These are phyloP conservation scores for Golubevia sp. DNA, from an alignment of 1,284 basidiomycete species.

Conservation along the genomic window DNA sequence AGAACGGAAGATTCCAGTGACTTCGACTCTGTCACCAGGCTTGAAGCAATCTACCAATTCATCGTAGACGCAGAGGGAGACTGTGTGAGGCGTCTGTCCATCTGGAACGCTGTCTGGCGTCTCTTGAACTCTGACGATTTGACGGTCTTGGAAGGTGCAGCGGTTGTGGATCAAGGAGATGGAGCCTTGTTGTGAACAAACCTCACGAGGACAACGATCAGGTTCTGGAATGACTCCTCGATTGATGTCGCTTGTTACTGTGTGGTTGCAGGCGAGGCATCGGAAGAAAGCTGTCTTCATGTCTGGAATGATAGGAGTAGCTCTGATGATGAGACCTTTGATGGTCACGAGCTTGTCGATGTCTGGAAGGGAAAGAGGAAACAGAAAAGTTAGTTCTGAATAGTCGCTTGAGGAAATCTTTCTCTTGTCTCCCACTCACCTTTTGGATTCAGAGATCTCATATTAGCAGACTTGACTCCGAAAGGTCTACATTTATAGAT, in stretches of 20 bases:
- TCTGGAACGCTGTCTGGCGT: conserved; percentile 59
- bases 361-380: conserved; percentile 17
- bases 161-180: conserved; percentile 59
- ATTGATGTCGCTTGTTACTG: conserved; percentile 52
- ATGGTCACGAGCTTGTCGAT: conserved; percentile 59
- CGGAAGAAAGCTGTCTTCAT: conserved; percentile 61
- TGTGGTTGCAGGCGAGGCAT: conserved; percentile 57
- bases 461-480: conserved; percentile 50
- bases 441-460: conserved; percentile 56
- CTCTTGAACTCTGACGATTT: conserved; percentile 57
- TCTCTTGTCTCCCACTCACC: background rate
- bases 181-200: conserved; percentile 53
- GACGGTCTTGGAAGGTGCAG: conserved; percentile 56
- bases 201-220: conserved; percentile 50
- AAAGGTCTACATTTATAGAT: conserved; percentile 56
- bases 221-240: conserved; percentile 58
- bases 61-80: conserved; percentile 58
- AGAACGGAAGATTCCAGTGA: conserved; percentile 59
- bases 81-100: conserved; percentile 58
- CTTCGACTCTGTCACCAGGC: conserved; percentile 59
- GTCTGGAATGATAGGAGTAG: conserved; percentile 58
- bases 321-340: conserved; percentile 57
- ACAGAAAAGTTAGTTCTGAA: background rate
- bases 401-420: background rate
- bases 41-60: conserved; percentile 58